Conservation (phyloP, 768 basidiomycete species). For the Clitopilus hobsonii region DNA sequence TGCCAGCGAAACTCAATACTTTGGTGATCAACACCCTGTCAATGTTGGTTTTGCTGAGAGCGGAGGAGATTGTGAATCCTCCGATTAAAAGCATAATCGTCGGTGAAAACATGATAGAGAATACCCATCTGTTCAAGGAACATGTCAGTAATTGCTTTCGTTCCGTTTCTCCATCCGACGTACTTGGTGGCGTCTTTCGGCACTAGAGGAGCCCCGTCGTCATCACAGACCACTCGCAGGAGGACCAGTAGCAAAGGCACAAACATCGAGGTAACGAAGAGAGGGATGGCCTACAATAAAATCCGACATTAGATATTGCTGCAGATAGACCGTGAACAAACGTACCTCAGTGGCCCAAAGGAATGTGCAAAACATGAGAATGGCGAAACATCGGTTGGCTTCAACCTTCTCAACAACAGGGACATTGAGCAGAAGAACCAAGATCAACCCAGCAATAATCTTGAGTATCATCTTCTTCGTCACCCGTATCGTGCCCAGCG, state of each 20-base stretch:
- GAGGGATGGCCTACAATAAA: slow-evolving; percentile 74
- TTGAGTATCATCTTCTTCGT: slow-evolving; percentile 60
- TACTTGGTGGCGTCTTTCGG: slow-evolving; percentile 80
- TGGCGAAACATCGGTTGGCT: slow-evolving; percentile 87
- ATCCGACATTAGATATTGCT: no score
- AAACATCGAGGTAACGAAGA: slow-evolving; percentile 93
- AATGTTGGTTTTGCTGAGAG: slow-evolving; percentile 91
- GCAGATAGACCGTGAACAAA: background rate
- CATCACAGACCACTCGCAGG: slow-evolving; percentile 70
- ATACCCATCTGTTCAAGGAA: slow-evolving; percentile 61
- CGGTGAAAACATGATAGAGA: slow-evolving; percentile 93
- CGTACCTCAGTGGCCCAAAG: slow-evolving; percentile 95
- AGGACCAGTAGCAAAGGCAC: slow-evolving; percentile 87
- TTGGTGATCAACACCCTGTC: slow-evolving; percentile 89
- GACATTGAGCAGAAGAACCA: slow-evolving; percentile 58
- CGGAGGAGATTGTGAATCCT: slow-evolving; percentile 96
- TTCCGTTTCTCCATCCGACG: slow-evolving; percentile 16
- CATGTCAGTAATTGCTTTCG: background rate
- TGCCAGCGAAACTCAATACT: slow-evolving; percentile 86
- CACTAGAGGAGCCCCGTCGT: slow-evolving; percentile 47
- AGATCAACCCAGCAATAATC: slow-evolving; percentile 49
- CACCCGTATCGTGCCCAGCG: slow-evolving; percentile 60
- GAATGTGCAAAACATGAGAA: slow-evolving; percentile 85
- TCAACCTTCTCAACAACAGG: slow-evolving; percentile 55
- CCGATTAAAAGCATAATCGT: slow-evolving; percentile 98